Base-by-base conservation (phyloP, 2,329 filamentous ascomycete species). In the Neocucurbitaria cava region DNA sequence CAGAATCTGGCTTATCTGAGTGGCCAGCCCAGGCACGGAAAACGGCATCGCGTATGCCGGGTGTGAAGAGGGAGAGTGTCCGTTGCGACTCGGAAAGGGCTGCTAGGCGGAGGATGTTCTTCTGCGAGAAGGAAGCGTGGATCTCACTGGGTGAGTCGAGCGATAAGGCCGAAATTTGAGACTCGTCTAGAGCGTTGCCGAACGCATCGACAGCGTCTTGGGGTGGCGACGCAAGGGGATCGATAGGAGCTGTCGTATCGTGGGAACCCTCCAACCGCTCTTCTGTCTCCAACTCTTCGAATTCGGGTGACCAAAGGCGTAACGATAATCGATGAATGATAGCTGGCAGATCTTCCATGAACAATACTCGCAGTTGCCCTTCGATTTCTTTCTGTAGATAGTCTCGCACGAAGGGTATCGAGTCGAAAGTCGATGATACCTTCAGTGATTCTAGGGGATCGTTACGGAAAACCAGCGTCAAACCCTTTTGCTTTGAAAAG, bases 351-450 rank as follows among this genome's bases (percentile, higher is more conserved):
- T 99, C 95, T 61, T 99, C 94, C 92, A 98, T 98, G 82, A 99
- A 96, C 62, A 99, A 75, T 49, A 93, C 92, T 26, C 95, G 88
- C 57, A 99, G 79, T 76, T 98, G 95, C 46, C 87, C 90, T 78
- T 99, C 95, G 67, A 99, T 99, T 57, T 94, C 96, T 74, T 91
- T 90, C 73, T 99, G 95, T 52, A 99, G 81, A 75, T 98, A 98
- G 76, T 99, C 93, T 65, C 95, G 89, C 59, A 99, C 95, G 72
- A 99, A 99, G 40, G 95, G 94, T 69, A 99, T 99, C 11, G 94
- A 96, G 79, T 99, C 95, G 77, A 99, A 99, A 40, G 95, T 99
- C 64, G 94, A 98, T 0, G 94, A 98, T 63, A 99, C 95, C 80
- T 97, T 98, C 70, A 99, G 87, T 4, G 94, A 97, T 75, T 99